Evolutionary conservation across 2,329 filamentous ascomycete genomes (phyloP), one percentile per base, ranked within the genome.

Genomic region (Anthostomella pinea): DNA sequence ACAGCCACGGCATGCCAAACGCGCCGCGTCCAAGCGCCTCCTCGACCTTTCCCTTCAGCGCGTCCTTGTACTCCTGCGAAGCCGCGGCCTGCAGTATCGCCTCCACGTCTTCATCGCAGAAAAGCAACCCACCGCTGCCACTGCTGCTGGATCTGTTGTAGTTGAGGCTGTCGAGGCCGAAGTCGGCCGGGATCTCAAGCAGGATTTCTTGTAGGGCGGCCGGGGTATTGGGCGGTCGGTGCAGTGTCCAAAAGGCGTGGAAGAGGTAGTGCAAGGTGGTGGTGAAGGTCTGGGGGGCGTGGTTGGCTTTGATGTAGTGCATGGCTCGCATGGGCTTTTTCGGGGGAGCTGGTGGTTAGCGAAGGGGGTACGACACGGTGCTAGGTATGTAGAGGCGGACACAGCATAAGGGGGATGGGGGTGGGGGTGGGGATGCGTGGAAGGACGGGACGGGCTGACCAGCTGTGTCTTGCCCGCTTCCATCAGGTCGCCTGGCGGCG

Each of bases 1-100:
- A 81, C 42, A 86, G 69, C 85, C 86, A 91, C 2, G 87, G 87
- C 32, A 79, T 78, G 0, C 87, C 87, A 60, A 86, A 91, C 0
- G 85, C 86, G 0, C 85, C 86, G 32, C 65, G 67, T 23, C 77
- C 73, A 11, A 87, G 58, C 0, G 77, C 83, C 46, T 71, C 69
- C 41, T 77, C 69, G 13, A 85, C 89, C 27, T 72, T 72, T 5
- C 62, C 65, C 40, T 73, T 72, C 18, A 87, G 62, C 19, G 45
- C 48, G 8, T 59, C 55, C 57, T 65, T 71, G 48, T 66, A 57
- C 45, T 74, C 63, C 4, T 70, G 66, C 15, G 68, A 69, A 6
- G 55, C 62, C 0, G 73, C 69, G 0, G 71, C 77, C 3, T 3
- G 63, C 55, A 87, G 47, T 34, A 88, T 81, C 14, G 60, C 60